These are phyloP conservation scores for Trichopus zeylanicus DNA, from an alignment of 116 monocot genomes.

Conservation along the genomic window DNA sequence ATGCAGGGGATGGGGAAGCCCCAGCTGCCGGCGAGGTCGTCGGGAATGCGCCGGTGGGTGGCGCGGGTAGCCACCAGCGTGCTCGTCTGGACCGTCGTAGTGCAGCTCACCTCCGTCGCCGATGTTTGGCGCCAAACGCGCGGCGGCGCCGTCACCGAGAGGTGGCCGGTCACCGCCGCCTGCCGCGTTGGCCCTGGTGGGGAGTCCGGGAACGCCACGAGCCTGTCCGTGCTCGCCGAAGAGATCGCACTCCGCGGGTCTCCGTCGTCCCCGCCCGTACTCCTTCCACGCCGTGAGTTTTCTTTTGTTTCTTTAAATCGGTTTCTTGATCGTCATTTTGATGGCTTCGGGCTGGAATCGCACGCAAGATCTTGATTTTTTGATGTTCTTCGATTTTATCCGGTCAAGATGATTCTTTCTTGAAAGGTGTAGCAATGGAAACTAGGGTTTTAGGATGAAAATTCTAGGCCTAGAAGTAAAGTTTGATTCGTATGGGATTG, in stretches of 20 bases:
- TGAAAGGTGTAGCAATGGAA: no score
- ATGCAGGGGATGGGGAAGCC: background rate
- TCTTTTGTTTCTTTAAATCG: no score
- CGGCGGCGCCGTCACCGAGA: constrained; percentile 7
- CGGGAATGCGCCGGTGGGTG: constrained; percentile 18
- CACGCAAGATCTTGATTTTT: background rate
- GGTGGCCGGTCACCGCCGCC: constrained; percentile 9
- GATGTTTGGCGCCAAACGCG: constrained; percentile 26
- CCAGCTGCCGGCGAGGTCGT: constrained; percentile 7
- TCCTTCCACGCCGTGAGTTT: constrained; percentile 45
- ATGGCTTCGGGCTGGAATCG: background rate
- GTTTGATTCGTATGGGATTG: no score
- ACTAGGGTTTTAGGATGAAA: no score
- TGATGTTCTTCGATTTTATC: background rate
- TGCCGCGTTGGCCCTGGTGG: constrained; percentile 22
- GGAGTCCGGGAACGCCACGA: constrained; percentile 37
- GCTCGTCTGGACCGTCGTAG: constrained; percentile 38
- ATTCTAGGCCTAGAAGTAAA: no score
- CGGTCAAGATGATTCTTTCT: background rate
- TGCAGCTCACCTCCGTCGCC: constrained; percentile 35
- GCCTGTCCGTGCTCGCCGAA: constrained; percentile 21
- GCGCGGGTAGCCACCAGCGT: constrained; percentile 35
- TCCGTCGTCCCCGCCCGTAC: constrained; percentile 30
- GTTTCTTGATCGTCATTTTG: background rate
- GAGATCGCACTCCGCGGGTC: background rate